A percentile compares a stretch with the other conserved stretches of the same genome.
These are phyloP conservation scores for Melampsora larici-populina DNA, from an alignment of 1,284 basidiomycete species.

Conservation along the genomic window DNA sequence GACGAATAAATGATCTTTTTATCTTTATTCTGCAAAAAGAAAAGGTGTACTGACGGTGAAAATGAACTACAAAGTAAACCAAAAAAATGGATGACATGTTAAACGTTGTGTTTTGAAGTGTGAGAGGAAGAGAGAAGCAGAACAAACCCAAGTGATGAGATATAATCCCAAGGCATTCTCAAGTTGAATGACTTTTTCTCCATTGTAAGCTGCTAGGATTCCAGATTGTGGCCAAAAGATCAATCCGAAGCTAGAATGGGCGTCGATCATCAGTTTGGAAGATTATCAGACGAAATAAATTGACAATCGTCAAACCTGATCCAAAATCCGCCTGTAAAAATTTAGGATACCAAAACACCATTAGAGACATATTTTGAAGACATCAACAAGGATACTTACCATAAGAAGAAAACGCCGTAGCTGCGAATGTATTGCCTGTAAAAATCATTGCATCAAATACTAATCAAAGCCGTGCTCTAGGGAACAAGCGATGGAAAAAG, in stretches of 20 bases:
- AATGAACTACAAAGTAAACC: conserved; percentile 61
- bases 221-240: conserved; percentile 55
- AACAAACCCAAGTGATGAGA: conserved; percentile 49
- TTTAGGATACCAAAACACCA: not conserved
- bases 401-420: conserved; percentile 58
- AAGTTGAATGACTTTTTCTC: conserved; percentile 56
- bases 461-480: not conserved
- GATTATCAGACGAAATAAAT: not conserved
- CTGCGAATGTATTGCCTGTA: conserved; percentile 63
- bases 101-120: not conserved
- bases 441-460: conserved; percentile 58
- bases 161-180: conserved; percentile 56
- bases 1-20: no score
- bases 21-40: not conserved
- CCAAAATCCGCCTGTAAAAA: conserved; percentile 61
- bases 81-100: not conserved
- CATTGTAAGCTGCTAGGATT: conserved; percentile 57
- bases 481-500: not conserved
- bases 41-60: conserved; percentile 59
- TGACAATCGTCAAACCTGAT: not conserved
- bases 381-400: conserved; percentile 9
- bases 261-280: not conserved
- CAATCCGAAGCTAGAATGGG: conserved; percentile 48
- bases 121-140: not conserved
- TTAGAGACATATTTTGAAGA: not conserved